phyloP scores from a whole-genome alignment of 1,284 basidiomycete genomes.

The Phlebopus sp. region DNA sequence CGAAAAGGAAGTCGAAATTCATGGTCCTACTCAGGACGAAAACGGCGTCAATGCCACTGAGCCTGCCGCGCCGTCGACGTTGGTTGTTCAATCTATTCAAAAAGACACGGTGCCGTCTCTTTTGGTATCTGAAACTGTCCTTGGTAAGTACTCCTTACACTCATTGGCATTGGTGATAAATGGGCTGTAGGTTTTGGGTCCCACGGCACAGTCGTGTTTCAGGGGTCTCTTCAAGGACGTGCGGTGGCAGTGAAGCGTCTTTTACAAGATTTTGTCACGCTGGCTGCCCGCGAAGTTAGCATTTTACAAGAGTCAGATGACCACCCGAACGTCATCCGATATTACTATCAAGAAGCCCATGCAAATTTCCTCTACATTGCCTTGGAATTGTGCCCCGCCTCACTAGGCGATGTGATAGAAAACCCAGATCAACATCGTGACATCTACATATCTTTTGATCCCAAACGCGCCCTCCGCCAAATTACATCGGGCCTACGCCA shows the following conservation, averaged over 20 bases:
- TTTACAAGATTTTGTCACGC: constrained; percentile 91
- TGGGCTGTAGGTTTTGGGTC: constrained; percentile 80
- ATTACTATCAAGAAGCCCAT: constrained; percentile 95
- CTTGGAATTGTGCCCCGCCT: constrained; percentile 93
- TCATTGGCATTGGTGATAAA: not conserved
- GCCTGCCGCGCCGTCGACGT: constrained; percentile 8
- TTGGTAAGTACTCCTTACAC: constrained; percentile 51
- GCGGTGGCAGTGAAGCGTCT: constrained; percentile 97
- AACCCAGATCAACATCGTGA: constrained; percentile 72
- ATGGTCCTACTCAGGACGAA: constrained; percentile 10
- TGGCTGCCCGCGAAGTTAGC: constrained; percentile 92
- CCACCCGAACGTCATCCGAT: constrained; percentile 97
- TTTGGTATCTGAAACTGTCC: constrained; percentile 73
- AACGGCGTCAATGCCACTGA: not conserved
- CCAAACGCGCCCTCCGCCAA: constrained; percentile 85
- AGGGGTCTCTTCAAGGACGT: constrained; percentile 92
- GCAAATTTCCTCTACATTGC: constrained; percentile 97
- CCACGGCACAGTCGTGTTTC: constrained; percentile 93
- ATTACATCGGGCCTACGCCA: constrained; percentile 88
- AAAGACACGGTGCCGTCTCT: constrained; percentile 38
- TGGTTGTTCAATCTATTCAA: constrained; percentile 26
- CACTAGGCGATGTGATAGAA: constrained; percentile 91
- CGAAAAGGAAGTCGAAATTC: constrained; percentile 23
- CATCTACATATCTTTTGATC: constrained; percentile 70
- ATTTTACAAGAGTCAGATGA: constrained; percentile 96